Percentiles rank a stretch among this genome's conserved stretches.
These are phyloP conservation scores for Staphylotrichum longicolle DNA, from an alignment of 495 filamentous ascomycete genomes.

Conservation along the genomic window DNA sequence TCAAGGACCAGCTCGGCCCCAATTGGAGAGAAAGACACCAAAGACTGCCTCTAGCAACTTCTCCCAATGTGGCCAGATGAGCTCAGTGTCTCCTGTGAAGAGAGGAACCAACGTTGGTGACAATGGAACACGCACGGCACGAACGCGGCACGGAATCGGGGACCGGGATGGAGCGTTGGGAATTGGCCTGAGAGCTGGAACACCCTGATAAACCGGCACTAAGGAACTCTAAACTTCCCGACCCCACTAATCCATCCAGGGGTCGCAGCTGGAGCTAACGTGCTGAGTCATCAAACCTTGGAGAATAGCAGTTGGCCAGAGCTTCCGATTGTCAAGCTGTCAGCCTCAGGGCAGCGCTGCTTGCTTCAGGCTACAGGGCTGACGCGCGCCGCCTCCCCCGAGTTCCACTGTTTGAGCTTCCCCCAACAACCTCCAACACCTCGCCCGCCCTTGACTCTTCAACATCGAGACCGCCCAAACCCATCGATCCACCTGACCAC, in stretches of 20 bases:
- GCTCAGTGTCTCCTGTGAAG: too few relatives aligned
- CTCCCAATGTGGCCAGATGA: too few relatives aligned
- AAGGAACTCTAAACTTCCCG: too few relatives aligned
- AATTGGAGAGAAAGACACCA: not conserved
- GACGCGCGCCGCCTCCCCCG: conserved; percentile 39
- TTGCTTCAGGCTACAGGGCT: conserved; percentile 49
- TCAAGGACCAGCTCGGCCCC: not conserved
- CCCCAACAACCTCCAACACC: conserved; percentile 7
- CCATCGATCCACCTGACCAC: not conserved
- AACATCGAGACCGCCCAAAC: not conserved
- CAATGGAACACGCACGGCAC: too few relatives aligned
- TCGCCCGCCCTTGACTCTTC: not conserved
- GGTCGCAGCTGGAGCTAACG: not conserved
- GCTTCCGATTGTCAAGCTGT: not conserved
- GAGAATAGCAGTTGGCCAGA: conserved; percentile 1
- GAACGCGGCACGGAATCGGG: too few relatives aligned
- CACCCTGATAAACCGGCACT: too few relatives aligned
- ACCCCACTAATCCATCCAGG: not conserved
- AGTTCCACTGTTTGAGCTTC: conserved; percentile 21
- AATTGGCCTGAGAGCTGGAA: too few relatives aligned
- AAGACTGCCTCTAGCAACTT: not conserved
- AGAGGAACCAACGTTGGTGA: too few relatives aligned
- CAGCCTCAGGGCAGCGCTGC: conserved; percentile 4
- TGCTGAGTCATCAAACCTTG: conserved; percentile 30
- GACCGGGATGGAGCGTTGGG: too few relatives aligned